Evolutionary conservation across 768 basidiomycete species (phyloP), one percentile per base, ranked within the genome.

Genomic region (Collybia nuda): DNA sequence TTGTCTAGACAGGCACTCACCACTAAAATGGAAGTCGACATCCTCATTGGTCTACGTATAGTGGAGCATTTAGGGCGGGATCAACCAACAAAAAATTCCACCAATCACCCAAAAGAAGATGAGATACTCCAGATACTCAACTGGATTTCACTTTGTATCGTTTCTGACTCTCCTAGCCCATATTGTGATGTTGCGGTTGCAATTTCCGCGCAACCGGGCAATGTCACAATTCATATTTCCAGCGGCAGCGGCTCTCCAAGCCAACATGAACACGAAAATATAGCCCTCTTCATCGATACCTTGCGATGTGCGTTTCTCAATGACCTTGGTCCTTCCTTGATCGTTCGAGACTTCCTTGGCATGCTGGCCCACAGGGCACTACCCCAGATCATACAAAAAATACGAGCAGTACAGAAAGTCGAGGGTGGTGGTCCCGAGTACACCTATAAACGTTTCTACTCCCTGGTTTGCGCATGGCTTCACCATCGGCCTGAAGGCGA

Each of bases 31-130:
- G 51, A 58, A 41, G 49, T 55, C 21, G 51, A 58, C 46, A 40
- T 58, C 23, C 40, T 58, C 2, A 51, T 51, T 14, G 51, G 49
- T 44, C 48, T 55, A 15, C 54, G 57, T 18, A 42, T 58, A 26
- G 44, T 58, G 4, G 54, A 58, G 26, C 41, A 51, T 38, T 40
- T 58, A 19, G 53, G 52, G 24, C 52, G 41, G 19, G 48, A 28
- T 35, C 46, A 35, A 17, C 52, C 51, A 28, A 50, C 48, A 19
- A 24, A 35, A 15, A 23, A 45, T 22, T 47, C 44, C 24, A 51
- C 40, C 36, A 11, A n/a, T 21, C 45, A 50, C 47, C 12, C 11
- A 32, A 42, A 21, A 32, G 57, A 55, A 15, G 44, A 47, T 7
- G 41, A 44, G 2, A 12, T 55, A 22, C n/a, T 55, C 23, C 44